Evolutionary conservation across 441 rosid species (phyloP), one percentile per base, ranked within the genome.

Genomic region (Adansonia madagascariensis): DNA sequence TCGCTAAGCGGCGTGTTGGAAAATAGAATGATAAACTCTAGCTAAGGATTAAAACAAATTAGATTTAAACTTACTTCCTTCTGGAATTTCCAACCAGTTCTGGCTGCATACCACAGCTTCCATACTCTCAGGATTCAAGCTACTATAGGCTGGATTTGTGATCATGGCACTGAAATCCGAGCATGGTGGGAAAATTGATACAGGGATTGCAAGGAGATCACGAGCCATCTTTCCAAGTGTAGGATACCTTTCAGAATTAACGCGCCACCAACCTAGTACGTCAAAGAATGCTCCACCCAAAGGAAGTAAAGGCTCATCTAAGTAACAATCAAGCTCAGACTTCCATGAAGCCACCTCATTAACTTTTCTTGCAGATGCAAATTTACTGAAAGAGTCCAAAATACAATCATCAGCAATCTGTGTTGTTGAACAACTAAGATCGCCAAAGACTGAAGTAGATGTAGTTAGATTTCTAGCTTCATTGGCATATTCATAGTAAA

Each of bases 81-180:
- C 35, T 63, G 47, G 11, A n/a, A 7, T 63, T 63, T 63, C 22
- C 47, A 63, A 7, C 68, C 68, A 63, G 22, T 63, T 63, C 7
- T 63, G 46, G n/a, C 47, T 35, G 11, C 68, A 31, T 0, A 15
- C 68, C 3, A 62, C 14, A 14, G 67, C 67, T 62, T 35, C 46
- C 20, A 62, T 14, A 10, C 11, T 62, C 5, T 62, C 20, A 14
- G 4, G 20, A 2, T 14, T 62, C 44, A 62, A 62, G 46, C 11
- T 31, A 14, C 9, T 2, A 20, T 15, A 31, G 17, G 68, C 0
- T 0, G 22, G 68, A 31, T 63, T 35, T 3, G 47, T 6, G 68
- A 35, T 63, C 46, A 63, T 6, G 22, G 20, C 20, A 6, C 0
- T 15, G 22, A 63, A 7, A 35, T 63, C 20, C 0, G 12, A 3